phyloP scores from a whole-genome alignment of 1,139 yeast genomes.

The Pneumocystis sp. region DNA sequence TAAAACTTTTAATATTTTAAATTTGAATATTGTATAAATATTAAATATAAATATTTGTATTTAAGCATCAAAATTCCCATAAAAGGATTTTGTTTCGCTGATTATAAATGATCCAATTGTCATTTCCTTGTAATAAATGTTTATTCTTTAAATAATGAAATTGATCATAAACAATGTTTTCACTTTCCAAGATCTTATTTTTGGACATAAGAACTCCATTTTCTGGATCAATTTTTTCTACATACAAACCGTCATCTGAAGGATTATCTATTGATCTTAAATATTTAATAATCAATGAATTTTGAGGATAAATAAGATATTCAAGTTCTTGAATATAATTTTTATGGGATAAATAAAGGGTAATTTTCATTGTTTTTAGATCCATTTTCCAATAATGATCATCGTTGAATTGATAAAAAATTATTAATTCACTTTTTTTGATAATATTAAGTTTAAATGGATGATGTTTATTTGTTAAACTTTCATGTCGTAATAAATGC shows the following conservation, averaged over 20 bases:
- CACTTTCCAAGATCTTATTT: background rate
- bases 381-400: background rate
- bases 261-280: background rate
- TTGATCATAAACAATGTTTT: background rate
- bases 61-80: background rate
- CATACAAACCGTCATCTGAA: background rate
- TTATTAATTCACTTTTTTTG: background rate
- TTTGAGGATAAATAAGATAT: background rate
- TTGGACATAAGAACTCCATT: background rate
- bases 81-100: background rate
- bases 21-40: background rate
- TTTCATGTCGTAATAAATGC: background rate
- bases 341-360: background rate
- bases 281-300: background rate
- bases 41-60: background rate
- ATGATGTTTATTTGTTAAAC: background rate
- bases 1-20: background rate
- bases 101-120: background rate
- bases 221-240: background rate
- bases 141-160: background rate
- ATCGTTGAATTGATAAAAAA: background rate
- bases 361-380: background rate
- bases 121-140: background rate
- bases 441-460: background rate
- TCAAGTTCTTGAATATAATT: background rate